Percentiles rank a stretch among this genome's conserved stretches.
phyloP scores from a whole-genome alignment of 2,329 filamentous ascomycete genomes.

The Ascochyta clinopodiicola region DNA sequence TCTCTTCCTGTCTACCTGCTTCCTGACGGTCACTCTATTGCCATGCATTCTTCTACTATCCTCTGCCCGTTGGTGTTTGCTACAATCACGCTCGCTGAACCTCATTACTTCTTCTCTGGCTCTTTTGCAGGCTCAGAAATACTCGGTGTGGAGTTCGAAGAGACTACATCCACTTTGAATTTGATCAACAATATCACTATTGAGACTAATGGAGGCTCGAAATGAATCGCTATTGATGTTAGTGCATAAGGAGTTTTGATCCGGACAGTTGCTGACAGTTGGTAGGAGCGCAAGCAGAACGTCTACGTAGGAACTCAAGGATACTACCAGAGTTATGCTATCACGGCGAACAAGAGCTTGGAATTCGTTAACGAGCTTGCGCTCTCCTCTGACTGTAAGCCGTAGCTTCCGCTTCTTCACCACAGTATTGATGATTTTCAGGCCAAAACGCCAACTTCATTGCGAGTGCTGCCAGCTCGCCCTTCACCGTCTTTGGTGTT shows the following conservation, averaged over 20 bases:
- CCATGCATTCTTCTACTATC: too few species aligned
- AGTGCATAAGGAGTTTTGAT: background rate
- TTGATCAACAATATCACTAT: constrained; percentile 13
- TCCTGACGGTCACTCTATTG: too few species aligned
- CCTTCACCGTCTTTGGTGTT: too few species aligned
- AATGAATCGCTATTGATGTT: constrained; percentile 16
- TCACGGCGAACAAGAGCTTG: constrained; percentile 6
- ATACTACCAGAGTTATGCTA: constrained; percentile 13
- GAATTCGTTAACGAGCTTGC: background rate
- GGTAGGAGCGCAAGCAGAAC: constrained; percentile 3
- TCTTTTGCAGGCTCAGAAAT: background rate
- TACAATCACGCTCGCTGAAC: too few species aligned
- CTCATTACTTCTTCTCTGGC: too few species aligned
- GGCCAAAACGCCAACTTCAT: too few species aligned
- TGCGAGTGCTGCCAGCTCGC: too few species aligned
- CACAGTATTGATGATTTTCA: too few species aligned
- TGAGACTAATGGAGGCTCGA: constrained; percentile 2
- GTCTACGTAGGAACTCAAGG: constrained; percentile 12
- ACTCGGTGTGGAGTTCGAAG: constrained; percentile 11
- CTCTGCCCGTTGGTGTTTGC: too few species aligned
- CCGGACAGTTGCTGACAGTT: background rate
- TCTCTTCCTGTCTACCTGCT: too few species aligned
- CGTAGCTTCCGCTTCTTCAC: too few species aligned
- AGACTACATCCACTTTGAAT: constrained; percentile 1
- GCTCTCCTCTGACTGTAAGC: too few species aligned